Base-by-base conservation (phyloP, 2,329 filamentous ascomycete genomes). In the Colletotrichum horii region DNA sequence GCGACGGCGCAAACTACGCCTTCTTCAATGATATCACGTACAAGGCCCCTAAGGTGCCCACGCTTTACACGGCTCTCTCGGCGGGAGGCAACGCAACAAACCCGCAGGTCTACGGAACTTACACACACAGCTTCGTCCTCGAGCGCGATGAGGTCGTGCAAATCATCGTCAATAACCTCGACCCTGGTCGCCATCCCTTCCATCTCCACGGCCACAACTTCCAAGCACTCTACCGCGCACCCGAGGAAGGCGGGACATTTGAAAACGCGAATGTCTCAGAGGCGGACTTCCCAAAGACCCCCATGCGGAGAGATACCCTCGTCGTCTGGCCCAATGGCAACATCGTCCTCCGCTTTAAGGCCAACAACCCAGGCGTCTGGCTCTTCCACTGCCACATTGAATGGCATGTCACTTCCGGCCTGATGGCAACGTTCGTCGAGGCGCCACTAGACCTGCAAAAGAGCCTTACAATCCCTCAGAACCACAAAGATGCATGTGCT, bases 11-110 rank as follows among this genome's bases (percentile, higher is more conserved):
- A 66, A 88, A 88, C 81, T 88, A 88, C 72, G 93, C 91, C 76
- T 93, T 93, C 84, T 91, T 94, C 85, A 96, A 96, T 87, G 93
- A 94, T 83, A 91, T 95, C 77, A 95, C 94, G 34, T 98, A 96
- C 82, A 89, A 90, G 5, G 71, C 85, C 0, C 95, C 94, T 65
- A 94, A 95, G 82, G 95, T 97, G 0, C 96, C 95, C 0, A 92
- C 93, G 0, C 88, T 98, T 0, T 97, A 96, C 87, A 95, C 94
- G 1, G 94, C 90, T 2, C 87, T 97, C 5, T 92, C 91, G 0
- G 84, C 91, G 2, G 91, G 91, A 19, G 85, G 94, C 66, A 85
- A 88, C 22, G 90, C 91, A 16, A 87, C 87, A 3, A 88, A 95
- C 76, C 86, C 92, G 0, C 78, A 82, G 3, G 85, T 95, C 6